Evolutionary conservation across 345 rosid species (phyloP), one percentile per base, ranked within the genome.

Genomic region (Durio zibethinus): DNA sequence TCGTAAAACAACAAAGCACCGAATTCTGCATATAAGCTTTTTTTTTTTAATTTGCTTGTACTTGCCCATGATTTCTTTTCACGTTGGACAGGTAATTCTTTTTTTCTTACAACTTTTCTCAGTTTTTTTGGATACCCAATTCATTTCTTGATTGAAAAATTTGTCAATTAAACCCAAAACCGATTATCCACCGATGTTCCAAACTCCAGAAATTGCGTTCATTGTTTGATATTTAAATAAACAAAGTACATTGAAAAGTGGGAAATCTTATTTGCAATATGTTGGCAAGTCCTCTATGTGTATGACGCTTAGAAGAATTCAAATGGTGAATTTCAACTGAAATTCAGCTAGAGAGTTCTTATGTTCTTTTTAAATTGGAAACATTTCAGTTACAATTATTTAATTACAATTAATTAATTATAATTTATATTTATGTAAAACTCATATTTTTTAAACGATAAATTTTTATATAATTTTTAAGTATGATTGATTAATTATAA

Each of bases 51-150:
- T 86, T 74, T 79, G 72, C 64, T 43, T 87, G 56, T 83, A 10
- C 71, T 61, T 86, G 69, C 79, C 87, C n/a, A 66, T 21, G 35
- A 16, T 27, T 69, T 57, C 79, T 40, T 79, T 88, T 45, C 89
- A 87, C 76, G 73, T 1, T 70, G 92, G 89, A 52, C 83, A 48
- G 90, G 94, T 91, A 76, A 2, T 60, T 60, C 25, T 16, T 38
- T 76, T 10, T 5, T 35, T 7, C 42, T 62, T 63, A 3, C 5
- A 36, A 36, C 4, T 36, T 10, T 35, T 70, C 0, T 47, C 43
- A 10, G 23, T 27, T 54, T 40, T 40, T 21, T 6, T 73, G 42
- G 72, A 21, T 74, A 27, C 31, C 64, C 20, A 15, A 40, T 53
- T 73, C 57, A 50, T 64, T 73, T 65, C 20, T 33, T 23, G 4